Conservation (phyloP, 805 yeast species). For the Wickerhamomyces subpelliculosus region DNA sequence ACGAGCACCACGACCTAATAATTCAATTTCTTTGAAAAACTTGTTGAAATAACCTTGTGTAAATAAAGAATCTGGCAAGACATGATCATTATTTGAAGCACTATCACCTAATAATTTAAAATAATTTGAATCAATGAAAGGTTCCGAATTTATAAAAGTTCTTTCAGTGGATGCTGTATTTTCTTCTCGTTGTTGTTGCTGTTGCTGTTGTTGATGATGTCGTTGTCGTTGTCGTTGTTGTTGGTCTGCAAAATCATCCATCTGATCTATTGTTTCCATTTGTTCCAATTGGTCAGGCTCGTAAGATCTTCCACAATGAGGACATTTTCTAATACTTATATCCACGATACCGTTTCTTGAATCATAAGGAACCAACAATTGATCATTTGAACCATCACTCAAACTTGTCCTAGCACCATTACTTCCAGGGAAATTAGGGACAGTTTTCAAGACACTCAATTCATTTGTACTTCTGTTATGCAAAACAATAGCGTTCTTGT, state of each 20-base stretch:
- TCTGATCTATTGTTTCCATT: too few species aligned
- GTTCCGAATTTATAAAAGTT: too few species aligned
- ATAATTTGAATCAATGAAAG: background rate
- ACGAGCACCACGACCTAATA: constrained; percentile 76
- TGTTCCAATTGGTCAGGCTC: too few species aligned
- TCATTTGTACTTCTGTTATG: background rate
- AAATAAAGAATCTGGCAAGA: constrained; percentile 51
- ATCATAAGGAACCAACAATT: too few species aligned
- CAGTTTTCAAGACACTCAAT: background rate
- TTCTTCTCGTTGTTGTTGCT: too few species aligned
- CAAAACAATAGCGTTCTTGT: background rate
- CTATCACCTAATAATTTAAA: background rate
- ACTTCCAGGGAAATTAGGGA: background rate
- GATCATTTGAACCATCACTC: too few species aligned
- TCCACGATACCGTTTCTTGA: background rate
- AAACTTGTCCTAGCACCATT: too few species aligned
- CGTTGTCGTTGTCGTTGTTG: too few species aligned
- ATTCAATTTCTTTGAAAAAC: constrained; percentile 55
- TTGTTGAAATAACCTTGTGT: constrained; percentile 77
- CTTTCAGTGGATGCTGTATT: too few species aligned
- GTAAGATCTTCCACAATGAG: background rate
- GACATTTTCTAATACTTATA: background rate
- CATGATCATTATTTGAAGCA: background rate
- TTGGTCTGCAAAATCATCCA: too few species aligned
- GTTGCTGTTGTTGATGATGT: too few species aligned